Percentiles rank a stretch among this genome's conserved stretches.
Conservation (phyloP, 202 grass and related monocot species). For the Panicum virgatum region DNA sequence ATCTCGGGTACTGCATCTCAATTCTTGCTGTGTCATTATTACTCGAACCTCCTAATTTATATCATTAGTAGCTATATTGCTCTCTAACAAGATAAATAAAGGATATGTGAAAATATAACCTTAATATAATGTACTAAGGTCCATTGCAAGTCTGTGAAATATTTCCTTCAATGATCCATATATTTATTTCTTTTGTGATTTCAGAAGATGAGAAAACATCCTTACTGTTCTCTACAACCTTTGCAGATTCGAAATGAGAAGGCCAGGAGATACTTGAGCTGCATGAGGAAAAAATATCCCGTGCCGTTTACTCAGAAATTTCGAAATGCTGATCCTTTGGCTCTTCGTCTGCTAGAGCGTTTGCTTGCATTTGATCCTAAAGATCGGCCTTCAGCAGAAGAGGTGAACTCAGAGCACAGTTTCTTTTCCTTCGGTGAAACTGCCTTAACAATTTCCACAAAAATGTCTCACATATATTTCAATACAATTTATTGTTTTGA, state of each 20-base stretch:
- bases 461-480: background rate
- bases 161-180: background rate
- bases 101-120: background rate
- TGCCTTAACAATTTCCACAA: constrained; percentile 12
- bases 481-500: background rate
- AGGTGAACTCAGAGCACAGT: constrained; percentile 41
- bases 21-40: background rate
- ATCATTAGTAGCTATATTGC: background rate
- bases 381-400: constrained; percentile 76
- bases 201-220: background rate
- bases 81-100: background rate
- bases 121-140: background rate
- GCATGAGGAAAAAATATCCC: constrained; percentile 80
- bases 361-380: constrained; percentile 98
- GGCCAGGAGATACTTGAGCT: constrained; percentile 87
- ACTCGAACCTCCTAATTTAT: background rate
- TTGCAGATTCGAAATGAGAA: constrained; percentile 97
- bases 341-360: constrained; percentile 64
- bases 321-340: constrained; percentile 74
- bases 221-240: background rate
- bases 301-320: constrained; percentile 85
- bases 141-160: background rate
- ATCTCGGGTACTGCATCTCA: constrained; percentile 56
- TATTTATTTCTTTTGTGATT: constrained; percentile 16
- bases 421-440: background rate